These are phyloP conservation scores for Ogataea salicorniae DNA, from an alignment of 805 yeast species.

Conservation along the genomic window DNA sequence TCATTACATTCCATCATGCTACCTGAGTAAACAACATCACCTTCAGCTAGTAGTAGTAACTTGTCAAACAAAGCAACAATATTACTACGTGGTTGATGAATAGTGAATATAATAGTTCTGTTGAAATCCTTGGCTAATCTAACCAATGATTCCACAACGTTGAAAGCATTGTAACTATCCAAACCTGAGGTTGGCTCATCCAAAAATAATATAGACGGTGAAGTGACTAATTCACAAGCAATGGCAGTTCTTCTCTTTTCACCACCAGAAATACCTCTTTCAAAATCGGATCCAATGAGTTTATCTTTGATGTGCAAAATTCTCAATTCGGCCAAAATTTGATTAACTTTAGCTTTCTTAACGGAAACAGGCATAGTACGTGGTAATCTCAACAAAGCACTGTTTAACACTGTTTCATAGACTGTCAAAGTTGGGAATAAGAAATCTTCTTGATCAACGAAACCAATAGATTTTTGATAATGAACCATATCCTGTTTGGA, in stretches of 20 bases:
- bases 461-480: slow-evolving; percentile 72
- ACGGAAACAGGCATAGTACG: slow-evolving; percentile 65
- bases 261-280: slow-evolving; percentile 91
- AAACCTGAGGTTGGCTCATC: slow-evolving; percentile 96
- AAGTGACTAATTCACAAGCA: slow-evolving; percentile 88
- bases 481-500: slow-evolving; percentile 32
- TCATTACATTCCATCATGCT: slow-evolving; percentile 68
- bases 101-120: slow-evolving; percentile 86
- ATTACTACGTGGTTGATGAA: slow-evolving; percentile 96
- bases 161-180: slow-evolving; percentile 89
- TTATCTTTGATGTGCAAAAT: slow-evolving; percentile 79
- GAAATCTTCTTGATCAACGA: slow-evolving; percentile 94
- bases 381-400: slow-evolving; percentile 87
- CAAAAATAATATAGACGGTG: slow-evolving; percentile 74
- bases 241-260: slow-evolving; percentile 89
- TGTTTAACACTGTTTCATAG: slow-evolving; percentile 88
- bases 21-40: slow-evolving; percentile 85
- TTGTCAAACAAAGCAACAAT: slow-evolving; percentile 89
- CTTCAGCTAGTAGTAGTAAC: slow-evolving; percentile 74
- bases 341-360: slow-evolving; percentile 74
- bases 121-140: slow-evolving; percentile 73
- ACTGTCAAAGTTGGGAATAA: slow-evolving; percentile 91
- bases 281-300: slow-evolving; percentile 81
- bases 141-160: slow-evolving; percentile 82
- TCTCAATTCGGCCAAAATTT: slow-evolving; percentile 80